These are phyloP conservation scores for Fallopia convolvulus DNA, from an alignment of 148 eudicot genomes.

Conservation along the genomic window DNA sequence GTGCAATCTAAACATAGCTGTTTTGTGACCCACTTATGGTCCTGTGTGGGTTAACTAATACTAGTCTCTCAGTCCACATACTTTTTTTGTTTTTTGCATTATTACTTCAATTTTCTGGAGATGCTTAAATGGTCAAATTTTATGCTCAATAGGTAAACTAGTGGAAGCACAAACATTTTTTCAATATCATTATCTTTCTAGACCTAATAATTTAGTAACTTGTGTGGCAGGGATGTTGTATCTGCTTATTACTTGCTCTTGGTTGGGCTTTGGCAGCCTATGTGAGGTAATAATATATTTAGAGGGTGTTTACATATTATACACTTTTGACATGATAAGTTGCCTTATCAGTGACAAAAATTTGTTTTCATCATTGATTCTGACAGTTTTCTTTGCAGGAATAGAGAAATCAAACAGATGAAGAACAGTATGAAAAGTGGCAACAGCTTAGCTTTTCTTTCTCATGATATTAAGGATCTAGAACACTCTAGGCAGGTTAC, in stretches of 20 bases:
- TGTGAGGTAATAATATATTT: conserved; percentile 53
- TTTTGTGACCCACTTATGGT: background rate
- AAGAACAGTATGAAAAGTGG: conserved; percentile 46
- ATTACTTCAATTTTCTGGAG: background rate
- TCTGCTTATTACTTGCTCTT: conserved; percentile 67
- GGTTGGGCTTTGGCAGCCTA: conserved; percentile 84
- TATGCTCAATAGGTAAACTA: background rate
- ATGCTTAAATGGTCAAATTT: background rate
- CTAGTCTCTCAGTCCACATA: background rate
- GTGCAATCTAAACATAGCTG: background rate
- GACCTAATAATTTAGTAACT: background rate
- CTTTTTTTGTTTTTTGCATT: background rate
- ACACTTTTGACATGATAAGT: background rate
- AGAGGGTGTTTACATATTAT: background rate
- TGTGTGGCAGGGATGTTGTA: conserved; percentile 55
- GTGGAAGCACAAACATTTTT: background rate
- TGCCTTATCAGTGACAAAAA: background rate
- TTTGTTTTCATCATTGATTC: background rate
- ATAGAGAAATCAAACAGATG: conserved; percentile 71
- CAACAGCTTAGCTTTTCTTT: conserved; percentile 76
- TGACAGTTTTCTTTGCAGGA: conserved; percentile 36
- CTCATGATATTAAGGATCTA: conserved; percentile 62
- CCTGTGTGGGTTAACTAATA: background rate
- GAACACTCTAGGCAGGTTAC: conserved; percentile 77
- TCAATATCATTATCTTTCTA: background rate